Evolutionary conservation across 306 rosid genomes (phyloP).

Genomic region (Cicer judaicum): DNA sequence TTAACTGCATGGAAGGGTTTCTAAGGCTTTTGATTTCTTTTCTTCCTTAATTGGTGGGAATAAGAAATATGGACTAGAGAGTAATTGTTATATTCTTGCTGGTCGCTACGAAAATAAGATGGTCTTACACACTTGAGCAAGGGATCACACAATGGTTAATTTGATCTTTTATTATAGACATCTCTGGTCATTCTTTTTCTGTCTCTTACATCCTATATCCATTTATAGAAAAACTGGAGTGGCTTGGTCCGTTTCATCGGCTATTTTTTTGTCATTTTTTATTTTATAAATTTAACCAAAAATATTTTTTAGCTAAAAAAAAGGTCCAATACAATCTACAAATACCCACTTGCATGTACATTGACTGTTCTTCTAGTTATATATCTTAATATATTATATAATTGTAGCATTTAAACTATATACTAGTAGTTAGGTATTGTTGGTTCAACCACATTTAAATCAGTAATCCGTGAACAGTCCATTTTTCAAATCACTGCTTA

Average conservation of each 20-base stretch:
- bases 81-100: slow-evolving; percentile 19
- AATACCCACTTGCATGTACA: background rate
- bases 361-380: background rate
- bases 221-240: background rate
- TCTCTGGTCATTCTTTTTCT: too few species aligned
- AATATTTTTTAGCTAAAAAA: background rate
- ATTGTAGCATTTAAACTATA: too few species aligned
- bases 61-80: background rate
- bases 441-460: background rate
- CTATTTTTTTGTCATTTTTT: background rate
- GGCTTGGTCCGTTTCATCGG: background rate
- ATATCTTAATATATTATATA: too few species aligned
- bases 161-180: too few species aligned
- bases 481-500: background rate
- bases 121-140: slow-evolving; percentile 5
- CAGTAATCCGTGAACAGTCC: background rate
- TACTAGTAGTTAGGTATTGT: background rate
- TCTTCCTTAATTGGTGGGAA: background rate
- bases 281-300: background rate
- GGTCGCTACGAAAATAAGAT: slow-evolving; percentile 2
- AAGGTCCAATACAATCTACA: background rate
- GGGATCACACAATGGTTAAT: slow-evolving; percentile 17
- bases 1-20: slow-evolving; percentile 1
- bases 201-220: too few species aligned
- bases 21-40: background rate